Conservation (phyloP, 352 stramenopile genomes). For the Pythium apleroticum region DNA sequence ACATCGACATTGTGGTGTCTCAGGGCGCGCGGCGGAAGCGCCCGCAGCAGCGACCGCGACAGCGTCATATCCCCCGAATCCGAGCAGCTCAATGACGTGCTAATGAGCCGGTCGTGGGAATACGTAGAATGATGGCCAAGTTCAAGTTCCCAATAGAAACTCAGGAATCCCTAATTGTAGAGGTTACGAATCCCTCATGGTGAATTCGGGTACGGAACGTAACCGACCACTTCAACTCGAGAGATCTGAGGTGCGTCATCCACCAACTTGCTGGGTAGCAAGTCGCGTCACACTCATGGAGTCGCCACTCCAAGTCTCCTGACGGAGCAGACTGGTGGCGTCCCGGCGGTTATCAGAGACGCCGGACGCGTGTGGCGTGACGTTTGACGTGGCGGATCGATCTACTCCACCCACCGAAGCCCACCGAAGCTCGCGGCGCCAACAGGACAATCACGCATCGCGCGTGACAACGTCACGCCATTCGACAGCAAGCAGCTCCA, state of each 20-base stretch:
- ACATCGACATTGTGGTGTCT: not conserved
- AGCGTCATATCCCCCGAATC: not conserved
- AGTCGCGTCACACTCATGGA: not conserved
- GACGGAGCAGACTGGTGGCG: no score
- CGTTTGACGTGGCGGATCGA: no score
- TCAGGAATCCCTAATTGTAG: slow-evolving; percentile 9
- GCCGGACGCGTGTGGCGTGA: not conserved
- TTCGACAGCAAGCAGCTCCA: no score
- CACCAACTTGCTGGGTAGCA: not conserved
- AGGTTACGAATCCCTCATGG: not conserved
- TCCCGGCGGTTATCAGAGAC: not conserved
- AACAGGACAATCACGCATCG: not conserved
- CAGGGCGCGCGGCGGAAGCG: slow-evolving; percentile 10
- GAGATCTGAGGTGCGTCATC: not conserved
- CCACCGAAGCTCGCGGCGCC: not conserved
- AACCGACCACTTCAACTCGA: slow-evolving; percentile 2
- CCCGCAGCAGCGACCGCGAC: not conserved
- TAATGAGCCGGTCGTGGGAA: not conserved
- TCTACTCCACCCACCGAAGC: not conserved
- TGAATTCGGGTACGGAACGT: slow-evolving; percentile 1
- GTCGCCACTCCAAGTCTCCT: no score
- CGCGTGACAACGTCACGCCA: not conserved
- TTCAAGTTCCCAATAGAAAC: slow-evolving; percentile 20
- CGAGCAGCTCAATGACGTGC: slow-evolving; percentile 1
- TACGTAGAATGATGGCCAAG: slow-evolving; percentile 2